These are phyloP conservation scores for Termitomyces sp. DNA, from an alignment of 768 basidiomycete genomes.

Conservation along the genomic window DNA sequence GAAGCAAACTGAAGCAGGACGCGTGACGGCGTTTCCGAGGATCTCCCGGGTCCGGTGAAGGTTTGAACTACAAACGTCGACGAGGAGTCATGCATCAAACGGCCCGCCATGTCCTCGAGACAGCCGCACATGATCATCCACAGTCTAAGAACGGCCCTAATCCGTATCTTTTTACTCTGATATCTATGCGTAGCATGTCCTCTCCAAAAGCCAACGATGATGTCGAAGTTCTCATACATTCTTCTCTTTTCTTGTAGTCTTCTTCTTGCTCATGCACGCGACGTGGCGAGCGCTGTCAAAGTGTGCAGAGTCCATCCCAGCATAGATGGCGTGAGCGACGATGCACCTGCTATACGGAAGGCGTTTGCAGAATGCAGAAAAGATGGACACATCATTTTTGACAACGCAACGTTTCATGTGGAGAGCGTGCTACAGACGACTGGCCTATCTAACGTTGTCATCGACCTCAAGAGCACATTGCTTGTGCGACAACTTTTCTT, in stretches of 20 bases:
- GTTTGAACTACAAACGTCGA: no score
- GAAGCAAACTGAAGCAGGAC: no score
- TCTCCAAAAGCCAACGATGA: background rate
- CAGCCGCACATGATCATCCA: background rate
- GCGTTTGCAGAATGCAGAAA: constrained; percentile 11
- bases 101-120: background rate
- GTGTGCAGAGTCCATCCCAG: constrained; percentile 16
- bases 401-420: constrained; percentile 27
- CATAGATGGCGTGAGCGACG: constrained; percentile 16
- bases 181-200: background rate
- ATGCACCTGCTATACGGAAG: constrained; percentile 18
- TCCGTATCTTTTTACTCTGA: background rate
- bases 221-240: background rate
- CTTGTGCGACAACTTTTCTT: constrained; percentile 18
- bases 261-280: background rate
- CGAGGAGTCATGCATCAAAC: no score
- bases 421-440: constrained; percentile 26
- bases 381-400: constrained; percentile 19
- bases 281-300: background rate
- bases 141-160: background rate
- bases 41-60: no score
- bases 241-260: background rate
- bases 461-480: constrained; percentile 29
- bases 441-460: constrained; percentile 21
- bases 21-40: no score